phyloP scores from a whole-genome alignment of 345 rosid species.

The Arabis alpina region DNA sequence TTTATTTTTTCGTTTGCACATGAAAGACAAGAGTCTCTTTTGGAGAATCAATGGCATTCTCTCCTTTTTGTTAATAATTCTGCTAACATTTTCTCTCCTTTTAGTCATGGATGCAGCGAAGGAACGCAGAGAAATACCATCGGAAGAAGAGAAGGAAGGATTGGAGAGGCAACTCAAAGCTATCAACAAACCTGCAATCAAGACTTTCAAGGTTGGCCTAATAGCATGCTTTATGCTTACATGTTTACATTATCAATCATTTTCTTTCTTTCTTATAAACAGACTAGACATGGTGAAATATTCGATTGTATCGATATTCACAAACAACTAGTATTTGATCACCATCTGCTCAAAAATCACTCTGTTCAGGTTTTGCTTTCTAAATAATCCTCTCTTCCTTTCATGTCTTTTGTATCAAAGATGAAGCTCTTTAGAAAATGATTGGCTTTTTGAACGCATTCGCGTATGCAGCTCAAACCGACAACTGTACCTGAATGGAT shows the following conservation, averaged over 20 bases:
- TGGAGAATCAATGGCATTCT: not conserved
- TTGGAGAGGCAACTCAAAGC: slow-evolving; percentile 32
- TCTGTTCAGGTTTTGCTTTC: slow-evolving; percentile 36
- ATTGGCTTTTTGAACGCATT: not conserved
- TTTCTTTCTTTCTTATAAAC: not conserved
- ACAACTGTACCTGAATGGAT: slow-evolving; percentile 30
- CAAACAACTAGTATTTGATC: slow-evolving; percentile 47
- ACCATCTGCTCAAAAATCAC: slow-evolving; percentile 37
- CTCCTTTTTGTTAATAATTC: too few relatives aligned
- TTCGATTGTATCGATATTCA: slow-evolving; percentile 46
- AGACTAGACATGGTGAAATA: slow-evolving; percentile 45
- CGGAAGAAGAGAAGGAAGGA: slow-evolving; percentile 23
- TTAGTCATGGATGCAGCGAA: not conserved
- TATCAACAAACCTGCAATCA: slow-evolving; percentile 35
- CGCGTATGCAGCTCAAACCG: slow-evolving; percentile 23
- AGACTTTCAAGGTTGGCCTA: slow-evolving; percentile 29
- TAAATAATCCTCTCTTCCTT: too few relatives aligned
- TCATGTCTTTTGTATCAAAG: too few relatives aligned
- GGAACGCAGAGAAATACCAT: not conserved
- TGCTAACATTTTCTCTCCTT: not conserved
- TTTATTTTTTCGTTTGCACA: too few relatives aligned
- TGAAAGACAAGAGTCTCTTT: not conserved
- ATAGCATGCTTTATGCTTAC: not conserved
- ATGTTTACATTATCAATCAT: too few relatives aligned
- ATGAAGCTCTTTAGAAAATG: not conserved